phyloP scores from a whole-genome alignment of 2,329 filamentous ascomycete genomes.

The Aulographum hederae region DNA sequence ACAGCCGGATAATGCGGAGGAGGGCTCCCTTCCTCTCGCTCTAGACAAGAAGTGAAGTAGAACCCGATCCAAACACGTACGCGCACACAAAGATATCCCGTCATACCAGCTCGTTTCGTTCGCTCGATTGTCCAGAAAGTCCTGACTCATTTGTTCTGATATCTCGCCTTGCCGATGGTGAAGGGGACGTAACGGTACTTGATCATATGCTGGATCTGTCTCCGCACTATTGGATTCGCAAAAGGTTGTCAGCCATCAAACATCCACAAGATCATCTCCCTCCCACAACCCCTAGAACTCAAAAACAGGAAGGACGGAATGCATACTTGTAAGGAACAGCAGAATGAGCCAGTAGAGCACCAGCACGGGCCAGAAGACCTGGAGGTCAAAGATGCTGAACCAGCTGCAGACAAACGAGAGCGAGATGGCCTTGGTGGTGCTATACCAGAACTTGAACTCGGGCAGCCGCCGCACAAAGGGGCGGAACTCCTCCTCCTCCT shows the following conservation, averaged over 20 bases:
- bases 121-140: too few relatives aligned
- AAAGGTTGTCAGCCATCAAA: too few relatives aligned
- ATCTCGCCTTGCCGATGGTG: constrained; percentile 74
- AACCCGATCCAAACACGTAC: too few relatives aligned
- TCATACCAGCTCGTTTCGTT: too few relatives aligned
- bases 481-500: constrained; percentile 92
- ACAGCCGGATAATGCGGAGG: too few relatives aligned
- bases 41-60: too few relatives aligned
- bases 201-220: constrained; percentile 99
- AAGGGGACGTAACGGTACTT: constrained; percentile 98
- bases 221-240: constrained; percentile 51
- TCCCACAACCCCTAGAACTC: not conserved
- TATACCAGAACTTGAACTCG: constrained; percentile 99
- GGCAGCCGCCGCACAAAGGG: constrained; percentile 91
- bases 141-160: too few relatives aligned
- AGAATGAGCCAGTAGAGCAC: constrained; percentile 98
- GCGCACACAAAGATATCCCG: too few relatives aligned
- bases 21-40: too few relatives aligned
- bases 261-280: constrained; percentile 1
- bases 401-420: constrained; percentile 80
- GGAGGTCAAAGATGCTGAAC: constrained; percentile 89
- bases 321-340: constrained; percentile 84
- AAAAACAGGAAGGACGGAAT: not conserved
- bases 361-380: constrained; percentile 96
- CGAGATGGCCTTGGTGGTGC: constrained; percentile 68